Evolutionary conservation across 805 yeast species (phyloP).

Genomic region (Candida tibetensis): DNA sequence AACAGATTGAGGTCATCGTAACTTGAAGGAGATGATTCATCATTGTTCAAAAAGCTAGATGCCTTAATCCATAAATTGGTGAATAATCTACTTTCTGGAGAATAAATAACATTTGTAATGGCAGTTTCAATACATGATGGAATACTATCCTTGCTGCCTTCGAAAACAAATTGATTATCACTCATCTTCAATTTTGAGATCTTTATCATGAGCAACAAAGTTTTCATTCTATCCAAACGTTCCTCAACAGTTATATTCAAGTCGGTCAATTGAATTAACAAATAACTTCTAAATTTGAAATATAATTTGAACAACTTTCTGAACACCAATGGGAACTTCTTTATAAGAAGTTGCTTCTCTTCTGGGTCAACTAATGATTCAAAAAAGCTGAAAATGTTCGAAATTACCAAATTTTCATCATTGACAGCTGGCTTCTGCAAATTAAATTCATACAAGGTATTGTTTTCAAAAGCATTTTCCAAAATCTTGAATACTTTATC

Average conservation of each 20-base stretch:
- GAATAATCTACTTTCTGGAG: conserved; percentile 77
- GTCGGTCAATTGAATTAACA: conserved; percentile 65
- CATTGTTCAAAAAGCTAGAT: conserved; percentile 26
- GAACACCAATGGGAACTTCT: conserved; percentile 66
- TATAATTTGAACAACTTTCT: conserved; percentile 66
- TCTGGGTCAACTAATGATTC: conserved; percentile 52
- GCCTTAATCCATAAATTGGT: conserved; percentile 69
- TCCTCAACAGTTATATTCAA: conserved; percentile 52
- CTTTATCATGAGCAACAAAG: conserved; percentile 63
- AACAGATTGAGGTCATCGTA: conserved; percentile 30
- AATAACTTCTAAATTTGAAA: conserved; percentile 59
- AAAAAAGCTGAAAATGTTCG: conserved; percentile 71
- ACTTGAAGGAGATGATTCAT: conserved; percentile 7
- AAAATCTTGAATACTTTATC: conserved; percentile 66
- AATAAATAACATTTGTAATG: conserved; percentile 63
- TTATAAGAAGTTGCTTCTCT: conserved; percentile 33
- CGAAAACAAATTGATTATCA: conserved; percentile 39
- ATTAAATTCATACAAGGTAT: conserved; percentile 57
- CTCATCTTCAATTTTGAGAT: conserved; percentile 67
- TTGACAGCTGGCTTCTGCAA: conserved; percentile 36
- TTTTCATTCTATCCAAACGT: conserved; percentile 66
- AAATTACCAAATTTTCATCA: conserved; percentile 58
- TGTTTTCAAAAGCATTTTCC: conserved; percentile 63
- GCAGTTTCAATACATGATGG: conserved; percentile 88
- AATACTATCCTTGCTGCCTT: conserved; percentile 37